Percentiles rank a stretch among this genome's conserved stretches.
Conservation (phyloP, 257 asterid genomes). For the Perilla frutescens region DNA sequence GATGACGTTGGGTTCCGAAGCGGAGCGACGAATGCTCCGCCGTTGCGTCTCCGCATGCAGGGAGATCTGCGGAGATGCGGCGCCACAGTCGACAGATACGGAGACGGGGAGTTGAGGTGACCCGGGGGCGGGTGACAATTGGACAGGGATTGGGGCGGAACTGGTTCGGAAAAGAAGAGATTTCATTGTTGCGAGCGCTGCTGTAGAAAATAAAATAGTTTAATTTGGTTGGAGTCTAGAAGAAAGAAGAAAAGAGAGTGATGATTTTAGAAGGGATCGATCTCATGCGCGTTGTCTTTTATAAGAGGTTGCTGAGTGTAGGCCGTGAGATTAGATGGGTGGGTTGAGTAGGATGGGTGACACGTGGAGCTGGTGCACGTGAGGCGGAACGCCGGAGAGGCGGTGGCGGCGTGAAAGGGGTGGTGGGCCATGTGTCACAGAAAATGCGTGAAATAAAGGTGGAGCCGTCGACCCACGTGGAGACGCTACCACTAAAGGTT, state of each 20-base stretch:
- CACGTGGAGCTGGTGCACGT: constrained; percentile 56
- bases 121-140: constrained; percentile 18
- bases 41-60: constrained; percentile 30
- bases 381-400: too few relatives aligned
- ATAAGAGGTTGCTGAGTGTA: not conserved
- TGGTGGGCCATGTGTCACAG: constrained; percentile 42
- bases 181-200: constrained; percentile 34
- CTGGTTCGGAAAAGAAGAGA: constrained; percentile 55
- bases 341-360: constrained; percentile 1
- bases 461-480: constrained; percentile 24
- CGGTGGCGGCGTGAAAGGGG: constrained; percentile 35
- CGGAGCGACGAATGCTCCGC: constrained; percentile 46
- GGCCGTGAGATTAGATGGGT: constrained; percentile 34
- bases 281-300: too few relatives aligned
- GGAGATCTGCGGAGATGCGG: constrained; percentile 33
- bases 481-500: not conserved
- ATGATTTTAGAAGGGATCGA: not conserved
- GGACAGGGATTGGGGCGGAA: constrained; percentile 50
- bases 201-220: too few relatives aligned
- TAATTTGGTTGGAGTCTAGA: too few relatives aligned
- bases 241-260: too few relatives aligned
- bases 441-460: constrained; percentile 25
- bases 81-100: constrained; percentile 20
- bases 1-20: constrained; percentile 49
- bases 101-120: constrained; percentile 38